A percentile compares a stretch with the other conserved stretches of the same genome.
Conservation (phyloP, 1,139 yeast species). For the Hansenula sp. region DNA sequence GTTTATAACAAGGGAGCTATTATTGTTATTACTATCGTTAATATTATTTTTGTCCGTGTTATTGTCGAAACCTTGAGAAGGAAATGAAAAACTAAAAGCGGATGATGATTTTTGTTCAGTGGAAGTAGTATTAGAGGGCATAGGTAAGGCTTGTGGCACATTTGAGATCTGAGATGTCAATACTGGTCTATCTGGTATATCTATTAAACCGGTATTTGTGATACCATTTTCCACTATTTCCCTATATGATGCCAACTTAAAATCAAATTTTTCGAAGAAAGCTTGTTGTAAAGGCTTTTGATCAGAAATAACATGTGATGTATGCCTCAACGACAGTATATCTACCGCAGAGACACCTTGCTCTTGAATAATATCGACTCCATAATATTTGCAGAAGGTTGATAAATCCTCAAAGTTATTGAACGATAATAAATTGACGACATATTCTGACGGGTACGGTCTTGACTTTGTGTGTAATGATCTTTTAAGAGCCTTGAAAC, state of each 20-base stretch:
- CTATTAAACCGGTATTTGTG: constrained; percentile 22
- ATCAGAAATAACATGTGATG: constrained; percentile 41
- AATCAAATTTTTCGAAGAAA: constrained; percentile 50
- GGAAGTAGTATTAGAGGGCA: no score
- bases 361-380: constrained; percentile 42
- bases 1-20: no score
- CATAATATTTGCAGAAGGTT: constrained; percentile 62
- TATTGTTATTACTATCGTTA: no score
- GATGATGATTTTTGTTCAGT: no score
- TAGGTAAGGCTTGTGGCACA: no score
- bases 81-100: background rate
- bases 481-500: constrained; percentile 63
- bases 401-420: constrained; percentile 51
- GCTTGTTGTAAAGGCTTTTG: constrained; percentile 47
- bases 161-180: no score
- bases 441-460: constrained; percentile 48
- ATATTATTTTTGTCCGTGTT: constrained; percentile 1
- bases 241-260: constrained; percentile 31
- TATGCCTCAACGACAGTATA: constrained; percentile 49
- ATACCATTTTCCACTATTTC: constrained; percentile 33
- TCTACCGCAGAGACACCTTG: constrained; percentile 47
- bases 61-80: background rate
- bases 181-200: constrained; percentile 4
- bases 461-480: constrained; percentile 71
- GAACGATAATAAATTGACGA: constrained; percentile 60